phyloP scores from a whole-genome alignment of 1,284 basidiomycete genomes.

The Cutaneotrichosporon cutaneum region DNA sequence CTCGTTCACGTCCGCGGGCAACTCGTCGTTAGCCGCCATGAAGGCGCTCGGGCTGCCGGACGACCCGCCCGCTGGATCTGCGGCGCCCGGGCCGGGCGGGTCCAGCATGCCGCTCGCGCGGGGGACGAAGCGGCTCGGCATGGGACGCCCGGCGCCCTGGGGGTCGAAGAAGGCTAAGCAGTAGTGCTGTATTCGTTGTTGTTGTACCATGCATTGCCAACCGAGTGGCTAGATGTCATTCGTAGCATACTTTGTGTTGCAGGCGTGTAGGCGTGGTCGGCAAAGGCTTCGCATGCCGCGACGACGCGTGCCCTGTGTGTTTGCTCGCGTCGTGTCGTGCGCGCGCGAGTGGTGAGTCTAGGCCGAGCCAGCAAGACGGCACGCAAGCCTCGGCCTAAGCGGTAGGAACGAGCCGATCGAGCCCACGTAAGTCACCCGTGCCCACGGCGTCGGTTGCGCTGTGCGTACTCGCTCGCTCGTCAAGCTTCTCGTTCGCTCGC shows the following conservation, averaged over 20 bases:
- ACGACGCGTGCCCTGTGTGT: background rate
- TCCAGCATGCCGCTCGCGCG: slow-evolving; percentile 25
- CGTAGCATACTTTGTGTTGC: background rate
- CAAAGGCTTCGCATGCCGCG: background rate
- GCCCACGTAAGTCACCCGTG: background rate
- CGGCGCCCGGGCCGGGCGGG: background rate
- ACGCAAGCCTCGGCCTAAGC: no score
- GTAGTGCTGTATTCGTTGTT: background rate
- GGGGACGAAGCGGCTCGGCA: slow-evolving; percentile 48
- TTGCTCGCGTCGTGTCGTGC: background rate
- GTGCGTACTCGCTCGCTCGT: background rate
- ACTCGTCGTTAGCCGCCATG: slow-evolving; percentile 39
- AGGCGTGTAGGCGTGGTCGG: background rate
- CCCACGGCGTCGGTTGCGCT: background rate
- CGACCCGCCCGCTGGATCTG: background rate
- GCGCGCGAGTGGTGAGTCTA: background rate
- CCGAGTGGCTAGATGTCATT: background rate
- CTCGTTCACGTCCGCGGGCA: slow-evolving; percentile 33
- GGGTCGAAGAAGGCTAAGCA: slow-evolving; percentile 26
- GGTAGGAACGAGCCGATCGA: background rate
- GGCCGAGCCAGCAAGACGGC: no score
- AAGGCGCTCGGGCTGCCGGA: slow-evolving; percentile 18
- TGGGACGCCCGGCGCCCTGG: slow-evolving; percentile 50
- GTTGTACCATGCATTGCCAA: slow-evolving; percentile 6
- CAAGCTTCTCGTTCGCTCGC: background rate